Percentiles rank a stretch among this genome's conserved stretches.
These are phyloP conservation scores for Metarhizium rileyi DNA, from an alignment of 2,329 filamentous ascomycete species.

Conservation along the genomic window DNA sequence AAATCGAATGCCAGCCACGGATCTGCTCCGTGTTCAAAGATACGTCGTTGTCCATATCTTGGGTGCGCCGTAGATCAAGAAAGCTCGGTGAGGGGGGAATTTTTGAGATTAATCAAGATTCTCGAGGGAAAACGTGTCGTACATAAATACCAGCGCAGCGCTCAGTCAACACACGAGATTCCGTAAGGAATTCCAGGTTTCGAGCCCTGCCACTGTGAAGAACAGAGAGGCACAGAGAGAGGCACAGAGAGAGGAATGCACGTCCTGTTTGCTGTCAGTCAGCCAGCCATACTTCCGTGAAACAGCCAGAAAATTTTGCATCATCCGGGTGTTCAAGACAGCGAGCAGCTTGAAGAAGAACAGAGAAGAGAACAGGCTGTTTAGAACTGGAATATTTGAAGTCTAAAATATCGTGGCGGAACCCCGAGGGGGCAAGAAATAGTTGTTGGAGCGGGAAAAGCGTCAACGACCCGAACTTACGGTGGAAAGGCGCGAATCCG, in stretches of 20 bases:
- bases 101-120: background rate
- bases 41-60: constrained; percentile 7
- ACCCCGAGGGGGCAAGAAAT: too few species aligned
- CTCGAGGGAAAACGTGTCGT: background rate
- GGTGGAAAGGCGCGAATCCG: too few species aligned
- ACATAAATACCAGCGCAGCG: background rate
- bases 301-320: background rate
- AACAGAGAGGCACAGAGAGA: too few species aligned
- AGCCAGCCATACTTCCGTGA: background rate
- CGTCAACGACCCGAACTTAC: too few species aligned
- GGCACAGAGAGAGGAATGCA: background rate
- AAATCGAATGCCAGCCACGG: constrained; percentile 56
- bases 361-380: too few species aligned
- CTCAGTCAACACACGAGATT: background rate
- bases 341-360: background rate
- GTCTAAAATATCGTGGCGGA: too few species aligned
- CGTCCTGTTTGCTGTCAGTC: background rate
- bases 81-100: background rate
- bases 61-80: too few species aligned
- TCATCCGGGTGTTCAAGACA: background rate
- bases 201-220: background rate
- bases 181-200: background rate
- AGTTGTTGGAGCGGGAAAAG: too few species aligned
- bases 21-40: constrained; percentile 30
- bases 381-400: too few species aligned